Evolutionary conservation across 352 stramenopile genomes (phyloP), one percentile per base, ranked within the genome.

Genomic region (Hyaloperonospora arabidopsidis): DNA sequence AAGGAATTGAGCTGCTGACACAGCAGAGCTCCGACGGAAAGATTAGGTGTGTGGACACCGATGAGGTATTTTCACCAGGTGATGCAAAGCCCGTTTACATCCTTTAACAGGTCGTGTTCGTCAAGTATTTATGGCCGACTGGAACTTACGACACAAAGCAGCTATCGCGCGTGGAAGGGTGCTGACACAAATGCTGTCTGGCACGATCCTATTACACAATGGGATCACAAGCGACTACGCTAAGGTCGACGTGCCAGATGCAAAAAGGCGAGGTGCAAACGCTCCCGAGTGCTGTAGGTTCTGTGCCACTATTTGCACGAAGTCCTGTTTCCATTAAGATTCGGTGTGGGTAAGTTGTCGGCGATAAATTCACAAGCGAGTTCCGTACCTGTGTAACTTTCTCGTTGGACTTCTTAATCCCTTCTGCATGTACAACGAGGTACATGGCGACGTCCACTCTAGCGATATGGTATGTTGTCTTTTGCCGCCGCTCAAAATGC

Each of bases 41-140:
- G 63, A 80, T 93, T 67, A 78, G 72, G 51, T 93, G 82, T 52
- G 54, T 86, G 4, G 82, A 87, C 12, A 93, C 82, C 15, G 65
- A 85, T 19, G 78, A 88, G 39, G 61, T 77, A 44, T 93, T 83
- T 45, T 49, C 70, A n/a, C 54, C 65, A 35, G 68, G 54, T 5
- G 76, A 81, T n/a, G 64, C 82, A 45, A 86, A 89, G 58, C 73
- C 77, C 4, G 79, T 93, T 22, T 93, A 84, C 65, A 89, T 93
- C 49, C 55, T 89, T 53, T 92, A 72, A 60, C 25, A 17, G 21
- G 23, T 28, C 14, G 15, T 49, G 25, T 25, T 29, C 25, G 23
- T 39, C 23, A 1, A 35, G 45, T 28, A 22, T n/a, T 23, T 25
- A 18, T 23, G n/a, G 11, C 22, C n/a, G 14, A 23, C 7, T 49